phyloP scores from a whole-genome alignment of 148 eudicot species.

The Amaranthus palmeri region DNA sequence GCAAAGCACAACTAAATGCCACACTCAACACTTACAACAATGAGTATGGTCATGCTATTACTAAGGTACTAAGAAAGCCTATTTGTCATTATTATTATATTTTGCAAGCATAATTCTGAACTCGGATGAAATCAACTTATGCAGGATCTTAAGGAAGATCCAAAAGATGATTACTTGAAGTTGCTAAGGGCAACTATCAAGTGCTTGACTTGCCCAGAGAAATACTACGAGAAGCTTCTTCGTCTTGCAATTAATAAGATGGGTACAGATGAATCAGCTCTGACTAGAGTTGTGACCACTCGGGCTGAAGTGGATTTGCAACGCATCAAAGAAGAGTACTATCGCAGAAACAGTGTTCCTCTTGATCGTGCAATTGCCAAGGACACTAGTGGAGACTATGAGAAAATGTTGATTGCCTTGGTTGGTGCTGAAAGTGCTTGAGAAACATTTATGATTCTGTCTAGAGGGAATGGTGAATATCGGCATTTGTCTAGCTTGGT shows the following conservation, averaged over 20 bases:
- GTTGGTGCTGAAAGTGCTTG: slow-evolving; percentile 55
- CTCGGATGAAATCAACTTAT: background rate
- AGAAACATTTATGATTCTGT: background rate
- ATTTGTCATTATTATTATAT: background rate
- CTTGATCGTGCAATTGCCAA: slow-evolving; percentile 61
- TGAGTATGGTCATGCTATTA: slow-evolving; percentile 64
- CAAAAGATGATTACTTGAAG: slow-evolving; percentile 58
- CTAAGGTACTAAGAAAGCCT: slow-evolving; percentile 44
- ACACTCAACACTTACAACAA: slow-evolving; percentile 81
- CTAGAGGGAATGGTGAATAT: background rate
- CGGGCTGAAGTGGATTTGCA: slow-evolving; percentile 77
- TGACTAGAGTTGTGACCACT: slow-evolving; percentile 76
- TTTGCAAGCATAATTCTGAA: background rate
- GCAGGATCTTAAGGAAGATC: slow-evolving; percentile 71
- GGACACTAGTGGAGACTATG: slow-evolving; percentile 83
- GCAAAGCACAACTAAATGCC: slow-evolving; percentile 87
- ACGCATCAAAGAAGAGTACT: slow-evolving; percentile 72
- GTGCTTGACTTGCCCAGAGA: slow-evolving; percentile 78
- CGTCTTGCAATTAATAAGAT: slow-evolving; percentile 59
- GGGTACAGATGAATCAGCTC: slow-evolving; percentile 88
- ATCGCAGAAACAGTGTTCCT: slow-evolving; percentile 65
- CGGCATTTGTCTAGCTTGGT: background rate
- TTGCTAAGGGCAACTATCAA: slow-evolving; percentile 68
- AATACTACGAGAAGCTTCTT: slow-evolving; percentile 74
- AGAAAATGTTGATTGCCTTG: slow-evolving; percentile 73